These are phyloP conservation scores for Phytophthora boehmeriae DNA, from an alignment of 352 stramenopile species.

Conservation along the genomic window DNA sequence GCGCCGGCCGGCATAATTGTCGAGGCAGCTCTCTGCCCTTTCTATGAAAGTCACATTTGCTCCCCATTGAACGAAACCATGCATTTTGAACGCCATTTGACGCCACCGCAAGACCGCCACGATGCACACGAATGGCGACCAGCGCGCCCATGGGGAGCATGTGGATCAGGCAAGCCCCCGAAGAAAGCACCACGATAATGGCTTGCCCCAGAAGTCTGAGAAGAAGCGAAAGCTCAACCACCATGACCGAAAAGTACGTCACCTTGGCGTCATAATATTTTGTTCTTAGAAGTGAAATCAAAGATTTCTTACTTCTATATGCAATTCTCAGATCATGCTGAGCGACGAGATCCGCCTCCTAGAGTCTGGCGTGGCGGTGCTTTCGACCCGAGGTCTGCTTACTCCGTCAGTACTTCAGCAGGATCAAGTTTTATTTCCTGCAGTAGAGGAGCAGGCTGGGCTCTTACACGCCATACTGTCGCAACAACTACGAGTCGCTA, in stretches of 20 bases:
- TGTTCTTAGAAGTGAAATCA: too few species aligned
- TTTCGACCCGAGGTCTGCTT: constrained; percentile 13
- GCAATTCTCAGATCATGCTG: constrained; percentile 13
- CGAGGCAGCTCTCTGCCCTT: constrained; percentile 3
- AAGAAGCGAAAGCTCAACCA: constrained; percentile 21
- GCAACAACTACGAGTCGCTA: constrained; percentile 24
- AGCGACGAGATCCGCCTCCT: constrained; percentile 19
- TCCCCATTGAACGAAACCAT: constrained; percentile 20
- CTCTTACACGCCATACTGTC: constrained; percentile 17
- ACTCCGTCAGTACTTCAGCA: constrained; percentile 9
- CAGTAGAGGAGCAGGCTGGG: constrained; percentile 10
- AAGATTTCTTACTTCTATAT: background rate
- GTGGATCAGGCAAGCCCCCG: background rate
- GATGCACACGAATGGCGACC: background rate
- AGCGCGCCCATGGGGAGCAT: background rate
- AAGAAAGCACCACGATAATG: background rate
- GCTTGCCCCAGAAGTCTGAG: constrained; percentile 1
- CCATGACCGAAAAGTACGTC: constrained; percentile 16
- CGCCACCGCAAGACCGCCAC: background rate
- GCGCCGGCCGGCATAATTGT: too few species aligned
- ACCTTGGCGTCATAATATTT: too few species aligned
- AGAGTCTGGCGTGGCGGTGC: constrained; percentile 22
- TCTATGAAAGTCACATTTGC: constrained; percentile 8
- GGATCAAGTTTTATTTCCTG: constrained; percentile 19
- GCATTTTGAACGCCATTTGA: background rate